Evolutionary conservation across 805 yeast genomes (phyloP), one percentile per base, ranked within the genome.

Genomic region (Yarrowia porcina): DNA sequence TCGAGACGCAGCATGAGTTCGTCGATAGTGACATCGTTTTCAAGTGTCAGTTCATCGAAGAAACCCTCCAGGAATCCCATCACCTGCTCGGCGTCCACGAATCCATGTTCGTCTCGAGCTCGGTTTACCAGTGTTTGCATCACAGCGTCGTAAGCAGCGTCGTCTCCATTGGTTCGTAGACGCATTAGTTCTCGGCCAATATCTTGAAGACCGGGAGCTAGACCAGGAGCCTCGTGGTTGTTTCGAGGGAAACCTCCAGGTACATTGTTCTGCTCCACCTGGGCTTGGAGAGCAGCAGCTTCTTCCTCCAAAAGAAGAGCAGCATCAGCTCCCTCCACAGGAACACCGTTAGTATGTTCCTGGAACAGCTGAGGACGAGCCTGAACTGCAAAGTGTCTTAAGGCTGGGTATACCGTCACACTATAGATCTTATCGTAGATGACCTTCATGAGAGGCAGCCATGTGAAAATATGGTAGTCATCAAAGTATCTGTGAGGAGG

Each of bases 341-440:
- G 36, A 11, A 39, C 39, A 1, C 38, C 49, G 23, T 39, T 30
- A 20, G 61, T 8, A 21, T 56, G 47, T 9, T 39, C 38, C 49
- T 39, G 49, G 49, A 56, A 56, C 11, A 56, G 61, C 49, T 56
- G 49, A 8, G 61, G 61, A 2, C 61, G 35, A n/a, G 49, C 49
- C 30, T 56, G 49, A n/a, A 20, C 13, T 2, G 61, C 61, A 30
- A 39, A 56, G 28, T 56, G 47, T 28, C 61, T 17, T 23, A 56
- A 30, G 10, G 49, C 47, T 9, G 17, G 25, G 39, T 56, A 27
- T 3, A 56, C 61, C n/a, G 61, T 56, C n/a, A 56, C 49, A 12
- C 18, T 15, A 30, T 56, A 56, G 47, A 56, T 17, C 20, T 30
- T 28, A 7, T 56, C 61, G 39, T 56, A 56, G 20, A 56, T 27